Base-by-base conservation (phyloP, 2,329 filamentous ascomycete species). In the Fusarium caatingaense region DNA sequence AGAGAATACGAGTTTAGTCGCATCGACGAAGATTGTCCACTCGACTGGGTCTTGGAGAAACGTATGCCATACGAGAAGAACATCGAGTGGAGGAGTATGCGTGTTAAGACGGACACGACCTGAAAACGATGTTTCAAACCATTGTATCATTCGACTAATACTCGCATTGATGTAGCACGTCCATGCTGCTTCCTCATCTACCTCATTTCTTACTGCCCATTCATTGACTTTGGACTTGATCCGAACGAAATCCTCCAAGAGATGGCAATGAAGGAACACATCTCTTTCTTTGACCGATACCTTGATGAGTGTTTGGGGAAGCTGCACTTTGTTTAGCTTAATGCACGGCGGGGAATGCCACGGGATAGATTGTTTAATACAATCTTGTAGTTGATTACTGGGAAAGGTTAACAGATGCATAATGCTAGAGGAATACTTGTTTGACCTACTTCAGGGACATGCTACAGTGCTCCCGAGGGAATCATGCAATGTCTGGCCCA, bases 121-220 rank as follows among this genome's bases (percentile, higher is more conserved):
- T 10, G 44, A 27, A 7, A 47, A 47, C 2, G 67, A 62, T 4
- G 46, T 47, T 23, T 61, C 50, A 23, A 68, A 47, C 63, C 72
- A 75, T 30, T 45, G 21, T 4, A 53, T 16, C 12, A 66, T 46
- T 15, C 71, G 51, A 13, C 55, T 23, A 18, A 62, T 54, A 10
- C 54, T 60, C 41, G 60, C 58, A 37, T 74, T 72, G 49, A 74
- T 57, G 45, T 70, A 74, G 32, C 64, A 70, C 5, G 15, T 63
- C 70, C 70, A 74, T 18, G 66, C 64, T 28, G 42, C 41, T 13
- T 50, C 37, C 13, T 61, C 41, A 7, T 55, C 12, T 3, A 60
- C 28, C 15, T 15, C 11, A 7, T 61, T 37, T 20, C 27, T 37
- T 7, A 44, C 23, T 6, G 68, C 63, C 65, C 72, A 72, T 6